phyloP scores from a whole-genome alignment of 1,284 basidiomycete species.

The Polyporus tsugae region DNA sequence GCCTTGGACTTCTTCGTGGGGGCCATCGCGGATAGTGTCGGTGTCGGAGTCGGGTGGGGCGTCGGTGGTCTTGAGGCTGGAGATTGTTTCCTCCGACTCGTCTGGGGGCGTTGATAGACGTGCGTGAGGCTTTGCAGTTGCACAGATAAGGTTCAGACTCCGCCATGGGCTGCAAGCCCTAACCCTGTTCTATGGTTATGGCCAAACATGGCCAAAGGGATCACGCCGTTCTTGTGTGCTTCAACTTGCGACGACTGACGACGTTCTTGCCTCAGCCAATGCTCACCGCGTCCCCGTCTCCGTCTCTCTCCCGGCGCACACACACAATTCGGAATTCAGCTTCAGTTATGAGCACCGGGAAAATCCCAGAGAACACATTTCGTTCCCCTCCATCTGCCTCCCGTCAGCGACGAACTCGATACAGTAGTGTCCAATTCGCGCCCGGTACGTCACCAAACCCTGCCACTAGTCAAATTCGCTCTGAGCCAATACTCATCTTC shows the following conservation, averaged over 20 bases:
- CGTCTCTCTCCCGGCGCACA: constrained; percentile 2
- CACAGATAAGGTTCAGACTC: constrained; percentile 34
- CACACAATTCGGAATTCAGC: constrained; percentile 31
- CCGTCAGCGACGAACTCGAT: constrained; percentile 15
- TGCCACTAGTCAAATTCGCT: constrained; percentile 16
- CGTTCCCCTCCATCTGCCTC: constrained; percentile 17
- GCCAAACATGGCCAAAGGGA: constrained; percentile 36
- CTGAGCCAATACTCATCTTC: constrained; percentile 20
- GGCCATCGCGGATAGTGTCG: constrained; percentile 70
- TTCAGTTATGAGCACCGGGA: constrained; percentile 21
- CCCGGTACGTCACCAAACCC: constrained; percentile 12
- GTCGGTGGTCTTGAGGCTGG: constrained; percentile 37
- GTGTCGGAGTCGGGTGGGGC: constrained; percentile 27
- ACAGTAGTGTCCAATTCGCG: constrained; percentile 13
- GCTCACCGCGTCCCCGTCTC: constrained; percentile 7
- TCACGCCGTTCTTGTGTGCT: constrained; percentile 33
- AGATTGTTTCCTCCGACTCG: too few relatives aligned
- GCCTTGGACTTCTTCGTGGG: constrained; percentile 95
- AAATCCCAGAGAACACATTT: constrained; percentile 28
- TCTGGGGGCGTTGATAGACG: constrained; percentile 19
- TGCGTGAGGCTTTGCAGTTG: constrained; percentile 33
- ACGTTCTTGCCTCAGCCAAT: constrained; percentile 9
- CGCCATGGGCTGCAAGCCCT: constrained; percentile 22
- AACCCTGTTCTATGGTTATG: constrained; percentile 31
- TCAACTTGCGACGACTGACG: constrained; percentile 15